Evolutionary conservation across 2,329 filamentous ascomycete genomes (phyloP), one percentile per base, ranked within the genome.

Genomic region (Magnaporthiopsis rhizophila): DNA sequence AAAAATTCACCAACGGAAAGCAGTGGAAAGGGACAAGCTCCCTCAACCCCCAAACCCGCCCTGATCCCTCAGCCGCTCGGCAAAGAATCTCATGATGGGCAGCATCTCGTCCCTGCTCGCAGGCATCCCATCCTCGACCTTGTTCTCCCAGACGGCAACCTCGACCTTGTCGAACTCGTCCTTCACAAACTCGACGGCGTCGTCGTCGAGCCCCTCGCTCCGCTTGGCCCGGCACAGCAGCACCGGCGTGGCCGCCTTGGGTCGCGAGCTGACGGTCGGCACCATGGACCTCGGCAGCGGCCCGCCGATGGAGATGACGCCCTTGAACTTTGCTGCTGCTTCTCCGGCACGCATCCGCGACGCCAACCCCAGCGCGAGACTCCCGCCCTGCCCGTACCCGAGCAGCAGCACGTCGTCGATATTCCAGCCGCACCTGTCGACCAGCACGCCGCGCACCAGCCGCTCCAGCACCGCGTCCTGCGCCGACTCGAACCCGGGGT

Each of bases 61-160:
- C 18, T 21, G 21, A n/a, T 53, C 45, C 62, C 70, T 70, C 69
- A 95, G 74, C 70, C 88, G 82, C 62, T 88, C 83, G 0, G 88
- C 88, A 70, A 92, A 83, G 70, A 89, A 97, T 71, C 89, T 86
- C 92, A 97, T 97, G 66, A 97, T 83, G 0, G 93, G 92, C 71
- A 93, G 72, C 83, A 96, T 93, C 80, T 98, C 93, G 13, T 96
- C 92, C 63, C 89, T 82, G 72, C 83, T 89, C 59, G 81, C 79
- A n/a, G 92, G 92, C 93, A 97, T 97, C 1, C 83, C 83, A 74
- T 96, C 91, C 7, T 88, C 90, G 3, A 74, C 75, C 72, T 88
- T 65, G n/a, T 86, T 71, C 82, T 21, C 84, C 86, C 90, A 95
- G 71, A 84, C 84, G 64, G 86, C 86, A 67, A 88, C 81, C 73